phyloP scores from a whole-genome alignment of 345 rosid species.

The Rhodomyrtus tomentosa region DNA sequence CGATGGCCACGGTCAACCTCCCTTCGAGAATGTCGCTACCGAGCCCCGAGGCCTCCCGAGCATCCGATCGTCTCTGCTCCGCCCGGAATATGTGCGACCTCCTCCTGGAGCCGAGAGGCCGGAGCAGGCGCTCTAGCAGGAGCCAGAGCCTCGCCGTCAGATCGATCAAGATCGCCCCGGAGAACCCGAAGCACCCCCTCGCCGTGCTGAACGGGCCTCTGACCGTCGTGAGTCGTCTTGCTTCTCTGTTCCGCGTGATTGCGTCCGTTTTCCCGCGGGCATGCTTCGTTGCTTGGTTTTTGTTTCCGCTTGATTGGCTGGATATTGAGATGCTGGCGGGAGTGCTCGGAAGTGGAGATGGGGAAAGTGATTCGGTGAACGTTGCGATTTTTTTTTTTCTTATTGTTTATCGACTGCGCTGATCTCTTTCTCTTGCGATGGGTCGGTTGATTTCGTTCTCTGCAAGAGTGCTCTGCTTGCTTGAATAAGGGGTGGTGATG shows the following conservation, averaged over 20 bases:
- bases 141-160: slow-evolving; percentile 20
- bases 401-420: neutral
- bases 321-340: neutral
- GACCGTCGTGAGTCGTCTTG: slow-evolving; percentile 25
- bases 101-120: neutral
- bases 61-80: slow-evolving; percentile 21
- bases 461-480: neutral
- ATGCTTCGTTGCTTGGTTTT: neutral
- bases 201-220: slow-evolving; percentile 29
- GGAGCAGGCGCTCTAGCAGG: slow-evolving; percentile 1
- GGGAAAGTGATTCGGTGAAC: neutral
- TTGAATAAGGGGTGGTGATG: neutral
- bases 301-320: neutral
- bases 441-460: neutral
- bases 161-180: slow-evolving; percentile 22
- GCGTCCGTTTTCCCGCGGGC: neutral
- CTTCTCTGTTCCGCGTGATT: neutral
- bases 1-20: slow-evolving; percentile 6
- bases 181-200: slow-evolving; percentile 2
- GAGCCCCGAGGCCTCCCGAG: neutral
- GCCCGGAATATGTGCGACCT: slow-evolving; percentile 13
- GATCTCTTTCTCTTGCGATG: neutral
- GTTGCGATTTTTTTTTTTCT: neutral
- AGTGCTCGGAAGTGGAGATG: neutral
- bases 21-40: slow-evolving; percentile 2